Base-by-base conservation (phyloP, 768 basidiomycete genomes). In the Tulasnella sp. region DNA sequence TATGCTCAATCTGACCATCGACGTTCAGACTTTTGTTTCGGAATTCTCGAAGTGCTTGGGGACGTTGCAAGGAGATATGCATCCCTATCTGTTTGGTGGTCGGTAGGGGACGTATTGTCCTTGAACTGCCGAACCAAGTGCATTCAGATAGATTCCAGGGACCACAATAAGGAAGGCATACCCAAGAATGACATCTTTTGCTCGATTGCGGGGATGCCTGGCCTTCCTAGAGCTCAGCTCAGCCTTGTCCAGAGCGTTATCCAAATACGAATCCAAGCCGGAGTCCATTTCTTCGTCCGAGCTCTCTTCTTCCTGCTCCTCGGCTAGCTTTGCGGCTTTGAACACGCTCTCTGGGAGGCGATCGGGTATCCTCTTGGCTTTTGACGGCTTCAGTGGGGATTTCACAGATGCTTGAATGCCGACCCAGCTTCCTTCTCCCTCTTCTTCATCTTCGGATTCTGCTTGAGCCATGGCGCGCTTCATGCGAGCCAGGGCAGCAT, bases 311-410 rank as follows among this genome's bases (percentile, higher is more conserved):
- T 65, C 64, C 19, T 17, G 64, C 7, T 35, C 64, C 6, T 12
- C 16, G 11, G 64, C 34, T 9, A 65, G n/a, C 35, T 22, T 65
- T 9, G 71, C 71, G n/a, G 71, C 52, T 17, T 34, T 14, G 62
- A 72, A 72, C 2, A 72, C 35, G 29, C 62, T 32, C 16, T 72
- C 71, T 22, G 71, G 62, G 34, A 72, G 71, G 39, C 62, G 44
- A 40, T 72, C 36, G 2, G 36, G 62, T 35, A 44, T 40, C 47
- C 9, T 35, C 32, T 70, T 59, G 5, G 69, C 29, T 29, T 36
- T 42, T 19, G 14, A 22, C 63, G 16, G 32, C 29, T 65, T 29
- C 52, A 14, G 11, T 59, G n/a, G 22, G 52, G 52, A 14, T 2
- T 22, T 22, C 14, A 36, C 34, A 19, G 64, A 34, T 12, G 32